These are phyloP conservation scores for Acorus gramineus DNA, from an alignment of 106 monocot species.

Conservation along the genomic window DNA sequence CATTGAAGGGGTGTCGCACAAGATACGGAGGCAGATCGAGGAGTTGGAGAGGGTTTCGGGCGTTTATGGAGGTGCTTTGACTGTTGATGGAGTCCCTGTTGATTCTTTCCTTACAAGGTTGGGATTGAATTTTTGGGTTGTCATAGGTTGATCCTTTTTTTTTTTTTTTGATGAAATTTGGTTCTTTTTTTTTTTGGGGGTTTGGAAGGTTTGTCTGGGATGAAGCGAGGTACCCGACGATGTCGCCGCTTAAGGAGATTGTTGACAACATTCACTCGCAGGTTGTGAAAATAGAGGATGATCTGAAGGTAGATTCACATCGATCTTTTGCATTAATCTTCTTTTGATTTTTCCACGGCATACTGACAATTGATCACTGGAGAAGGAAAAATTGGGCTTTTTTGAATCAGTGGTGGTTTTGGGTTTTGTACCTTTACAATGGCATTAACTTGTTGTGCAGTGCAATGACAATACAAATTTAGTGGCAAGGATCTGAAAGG, in stretches of 20 bases:
- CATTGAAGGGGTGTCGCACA: slow-evolving; percentile 82
- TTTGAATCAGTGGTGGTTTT: too few species aligned
- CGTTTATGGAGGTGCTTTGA: slow-evolving; percentile 60
- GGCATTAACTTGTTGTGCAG: too few species aligned
- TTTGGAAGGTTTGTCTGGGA: slow-evolving; percentile 85
- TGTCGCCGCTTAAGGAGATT: slow-evolving; percentile 82
- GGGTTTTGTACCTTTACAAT: too few species aligned
- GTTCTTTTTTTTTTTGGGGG: slow-evolving; percentile 1
- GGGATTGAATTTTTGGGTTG: background rate
- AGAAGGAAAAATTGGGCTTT: too few species aligned
- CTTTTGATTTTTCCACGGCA: too few species aligned
- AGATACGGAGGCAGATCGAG: slow-evolving; percentile 94
- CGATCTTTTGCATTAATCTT: too few species aligned
- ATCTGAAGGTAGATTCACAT: slow-evolving; percentile 63
- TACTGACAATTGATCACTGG: too few species aligned
- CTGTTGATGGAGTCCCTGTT: slow-evolving; percentile 88
- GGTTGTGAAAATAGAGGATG: slow-evolving; percentile 89
- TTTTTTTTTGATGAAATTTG: background rate
- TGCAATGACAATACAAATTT: too few species aligned
- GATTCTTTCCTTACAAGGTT: slow-evolving; percentile 93
- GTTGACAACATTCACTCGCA: slow-evolving; percentile 70
- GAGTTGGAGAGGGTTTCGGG: slow-evolving; percentile 73
- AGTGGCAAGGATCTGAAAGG: too few species aligned
- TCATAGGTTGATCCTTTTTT: background rate
- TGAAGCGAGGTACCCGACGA: slow-evolving; percentile 82